Percentiles rank a stretch among this genome's conserved stretches.
phyloP scores from a whole-genome alignment of 2,329 filamentous ascomycete genomes.

The Aspergillaceae sp. region DNA sequence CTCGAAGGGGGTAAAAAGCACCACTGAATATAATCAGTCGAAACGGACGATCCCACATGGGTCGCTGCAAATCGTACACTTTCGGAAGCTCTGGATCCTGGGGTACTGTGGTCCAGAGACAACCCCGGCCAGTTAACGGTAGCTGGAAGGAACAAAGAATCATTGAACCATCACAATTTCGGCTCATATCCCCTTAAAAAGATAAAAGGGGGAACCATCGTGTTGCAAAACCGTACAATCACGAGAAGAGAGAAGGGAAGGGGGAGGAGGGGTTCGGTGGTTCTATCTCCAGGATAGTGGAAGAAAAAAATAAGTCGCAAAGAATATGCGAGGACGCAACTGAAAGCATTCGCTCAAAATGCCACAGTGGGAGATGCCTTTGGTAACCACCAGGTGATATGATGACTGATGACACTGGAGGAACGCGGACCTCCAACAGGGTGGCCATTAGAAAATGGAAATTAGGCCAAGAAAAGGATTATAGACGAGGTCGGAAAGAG shows the following conservation, averaged over 20 bases:
- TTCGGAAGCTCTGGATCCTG: slow-evolving; percentile 2
- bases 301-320: slow-evolving; percentile 7
- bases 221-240: not conserved
- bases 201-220: not conserved
- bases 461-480: slow-evolving; percentile 6
- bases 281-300: slow-evolving; percentile 20
- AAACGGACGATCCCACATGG: slow-evolving; percentile 8
- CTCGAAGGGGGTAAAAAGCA: slow-evolving; percentile 1
- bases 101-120: too few relatives aligned
- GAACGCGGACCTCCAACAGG: not conserved
- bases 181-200: not conserved
- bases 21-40: slow-evolving; percentile 3
- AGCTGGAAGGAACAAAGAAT: not conserved
- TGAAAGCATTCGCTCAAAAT: too few relatives aligned
- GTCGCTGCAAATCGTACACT: slow-evolving; percentile 14
- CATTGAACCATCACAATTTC: not conserved
- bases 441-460: not conserved
- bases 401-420: not conserved
- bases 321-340: not conserved
- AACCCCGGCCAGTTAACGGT: not conserved
- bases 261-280: slow-evolving; percentile 1
- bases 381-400: too few relatives aligned
- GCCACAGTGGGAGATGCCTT: too few relatives aligned
- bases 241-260: not conserved
- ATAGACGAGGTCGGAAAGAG: slow-evolving; percentile 51